Base-by-base conservation (phyloP, 257 asterid genomes). In the Fraxinus anomala region DNA sequence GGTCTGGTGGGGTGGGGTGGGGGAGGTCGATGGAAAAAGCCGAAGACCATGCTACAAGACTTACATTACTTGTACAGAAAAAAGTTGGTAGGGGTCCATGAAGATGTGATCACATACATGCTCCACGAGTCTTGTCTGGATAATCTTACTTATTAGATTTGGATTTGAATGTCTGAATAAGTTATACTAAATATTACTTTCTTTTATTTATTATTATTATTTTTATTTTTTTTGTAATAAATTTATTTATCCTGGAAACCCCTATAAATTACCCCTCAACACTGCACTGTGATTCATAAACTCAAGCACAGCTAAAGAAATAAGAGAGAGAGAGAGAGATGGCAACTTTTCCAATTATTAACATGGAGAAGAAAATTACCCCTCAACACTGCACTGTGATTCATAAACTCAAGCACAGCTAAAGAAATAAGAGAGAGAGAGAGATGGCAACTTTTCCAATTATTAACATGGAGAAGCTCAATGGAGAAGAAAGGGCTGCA, bases 221-320 rank as follows among this genome's bases (percentile, higher is more conserved):
- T 40, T 2, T 70, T 81, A 40, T 54, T 82, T 79, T 61, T 56
- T 56, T 21, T 8, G 1, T 0, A n/a, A 59, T 6, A n/a, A 59
- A 59, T 6, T 59, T 21, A 59, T 59, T 24, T 56, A 56, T 63
- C 34, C 36, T 23, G 19, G 36, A 26, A 63, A 36, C 67, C 72
- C 85, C 88, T 90, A 90, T 88, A 90, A 88, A 85, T 90, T 66
- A 31, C 83, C 81, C 86, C n/a, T n/a, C n/a, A n/a, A n/a, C n/a
- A n/a, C n/a, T n/a, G n/a, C n/a, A n/a, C n/a, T n/a, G n/a, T n/a
- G n/a, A n/a, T n/a, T 63, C 80, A 6, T 42, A 49, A 3, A 28
- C 74, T 68, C 51, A 42, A 42, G 7, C 44, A 72, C 11, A 66
- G 26, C 5, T 3, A 63, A 12, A 31, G 17, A 61, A 33, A 12